These are phyloP conservation scores for Lantana camara DNA, from an alignment of 257 asterid genomes.

Conservation along the genomic window DNA sequence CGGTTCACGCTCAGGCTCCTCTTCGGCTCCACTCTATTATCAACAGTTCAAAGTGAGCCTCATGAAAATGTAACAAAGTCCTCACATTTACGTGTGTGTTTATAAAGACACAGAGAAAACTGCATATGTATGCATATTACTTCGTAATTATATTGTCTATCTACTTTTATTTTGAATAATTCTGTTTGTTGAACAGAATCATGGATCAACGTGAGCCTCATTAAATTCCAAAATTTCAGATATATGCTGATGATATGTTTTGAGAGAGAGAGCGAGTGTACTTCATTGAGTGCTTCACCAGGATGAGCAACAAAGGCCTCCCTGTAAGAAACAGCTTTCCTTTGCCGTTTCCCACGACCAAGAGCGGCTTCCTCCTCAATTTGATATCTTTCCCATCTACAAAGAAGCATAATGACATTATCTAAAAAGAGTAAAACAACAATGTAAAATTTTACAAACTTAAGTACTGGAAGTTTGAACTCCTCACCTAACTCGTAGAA, in stretches of 20 bases:
- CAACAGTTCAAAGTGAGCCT: conserved; percentile 22
- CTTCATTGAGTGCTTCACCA: conserved; percentile 63
- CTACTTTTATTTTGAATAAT: neutral
- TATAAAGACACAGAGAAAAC: neutral
- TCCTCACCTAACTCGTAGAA: conserved; percentile 84
- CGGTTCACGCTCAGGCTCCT: conserved; percentile 60
- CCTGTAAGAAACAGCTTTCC: conserved; percentile 89
- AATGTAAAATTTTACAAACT: neutral
- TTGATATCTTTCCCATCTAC: conserved; percentile 92
- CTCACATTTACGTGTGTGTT: neutral
- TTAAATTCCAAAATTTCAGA: neutral
- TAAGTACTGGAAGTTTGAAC: conserved; percentile 14
- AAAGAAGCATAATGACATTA: conserved; percentile 30
- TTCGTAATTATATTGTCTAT: neutral
- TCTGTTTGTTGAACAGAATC: neutral
- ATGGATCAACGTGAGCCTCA: neutral
- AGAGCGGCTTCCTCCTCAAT: conserved; percentile 95
- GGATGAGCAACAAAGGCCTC: conserved; percentile 79
- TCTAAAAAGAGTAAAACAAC: neutral
- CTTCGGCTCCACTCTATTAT: conserved; percentile 62
- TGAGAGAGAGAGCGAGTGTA: conserved; percentile 35
- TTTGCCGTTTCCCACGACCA: conserved; percentile 98
- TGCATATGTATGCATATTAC: neutral
- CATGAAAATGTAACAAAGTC: conserved; percentile 1
- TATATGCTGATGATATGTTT: neutral